Evolutionary conservation across 805 yeast genomes (phyloP), one percentile per base, ranked within the genome.

Genomic region (Lipomyces yamadae): DNA sequence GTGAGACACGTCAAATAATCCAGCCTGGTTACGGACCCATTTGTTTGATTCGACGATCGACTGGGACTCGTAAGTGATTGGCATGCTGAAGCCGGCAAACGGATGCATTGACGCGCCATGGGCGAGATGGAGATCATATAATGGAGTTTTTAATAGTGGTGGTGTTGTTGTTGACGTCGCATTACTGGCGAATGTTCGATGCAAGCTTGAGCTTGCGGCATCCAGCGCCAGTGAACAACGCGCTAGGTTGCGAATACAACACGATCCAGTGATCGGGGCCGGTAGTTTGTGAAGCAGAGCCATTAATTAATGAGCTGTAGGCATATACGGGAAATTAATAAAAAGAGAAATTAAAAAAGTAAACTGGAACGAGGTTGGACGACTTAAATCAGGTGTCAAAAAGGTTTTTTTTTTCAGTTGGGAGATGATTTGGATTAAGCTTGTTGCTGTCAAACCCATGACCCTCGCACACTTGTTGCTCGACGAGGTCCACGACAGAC

Each of bases 1-100:
- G 78, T 95, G 99, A 63, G 97, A 91, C 61, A 95, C 99, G 77
- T 95, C 99, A 74, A 95, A 95, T 60, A 95, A 81, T 5, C 99
- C 99, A 48, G 93, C 92, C 69, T 90, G 85, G 29, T 81, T 75
- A 77, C 99, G 86, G 0, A 94, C 96, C 98, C 98, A 95, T 62
- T 89, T 85, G 80, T 95, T 99, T 0, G 98, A 92, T 68, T 92
- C 96, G 53, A 92, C 87, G 77, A 94, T 98, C 1, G 91, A 79
- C 78, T 91, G 97, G 70, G 86, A 84, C 11, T 68, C 62, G 81
- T 93, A 95, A 37, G 92, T 78, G 8, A 95, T 92, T 1, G 99
- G 99, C 98, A 95, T 94, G 58, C 88, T 85, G 75, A 85, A 95
- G n/a, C 97, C 97, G 18, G 98, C 98, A 79, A 91, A 95, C 56